These are phyloP conservation scores for Leptographium radiaticola DNA, from an alignment of 2,329 filamentous ascomycete genomes.

Conservation along the genomic window DNA sequence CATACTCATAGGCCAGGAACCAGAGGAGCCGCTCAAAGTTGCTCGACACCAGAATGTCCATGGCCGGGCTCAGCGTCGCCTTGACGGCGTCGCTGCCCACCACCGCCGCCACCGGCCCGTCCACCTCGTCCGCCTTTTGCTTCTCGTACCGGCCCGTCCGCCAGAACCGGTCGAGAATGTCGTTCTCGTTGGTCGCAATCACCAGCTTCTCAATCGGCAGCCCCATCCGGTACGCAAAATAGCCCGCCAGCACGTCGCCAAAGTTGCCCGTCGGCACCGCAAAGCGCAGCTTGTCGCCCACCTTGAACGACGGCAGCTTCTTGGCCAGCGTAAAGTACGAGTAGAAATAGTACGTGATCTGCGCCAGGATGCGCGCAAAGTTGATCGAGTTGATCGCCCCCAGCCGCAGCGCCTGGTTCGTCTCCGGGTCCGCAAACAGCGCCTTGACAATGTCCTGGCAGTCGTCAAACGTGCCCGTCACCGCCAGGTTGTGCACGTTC, in stretches of 20 bases:
- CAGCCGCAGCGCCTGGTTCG: slow-evolving; percentile 71
- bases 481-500: slow-evolving; percentile 86
- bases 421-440: slow-evolving; percentile 73
- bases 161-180: slow-evolving; percentile 94
- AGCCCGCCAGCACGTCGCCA: slow-evolving; percentile 80
- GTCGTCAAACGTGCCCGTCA: slow-evolving; percentile 88
- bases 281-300: slow-evolving; percentile 62
- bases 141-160: slow-evolving; percentile 84
- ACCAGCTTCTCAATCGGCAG: slow-evolving; percentile 71
- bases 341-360: slow-evolving; percentile 95
- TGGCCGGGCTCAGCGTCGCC: slow-evolving; percentile 86
- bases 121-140: slow-evolving; percentile 12
- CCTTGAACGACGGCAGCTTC: slow-evolving; percentile 43
- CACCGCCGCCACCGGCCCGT: slow-evolving; percentile 21
- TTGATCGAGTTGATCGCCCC: slow-evolving; percentile 97
- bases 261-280: slow-evolving; percentile 96
- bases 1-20: slow-evolving; percentile 68
- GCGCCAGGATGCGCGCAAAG: slow-evolving; percentile 86
- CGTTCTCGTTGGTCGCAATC: slow-evolving; percentile 93
- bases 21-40: slow-evolving; percentile 95
- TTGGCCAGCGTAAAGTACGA: slow-evolving; percentile 74
- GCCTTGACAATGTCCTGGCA: slow-evolving; percentile 96
- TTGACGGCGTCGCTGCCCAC: slow-evolving; percentile 54
- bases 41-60: slow-evolving; percentile 93
- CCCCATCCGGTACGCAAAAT: slow-evolving; percentile 53